These are phyloP conservation scores for Heteromeles arbutifolia DNA, from an alignment of 306 rosid genomes.

Conservation along the genomic window DNA sequence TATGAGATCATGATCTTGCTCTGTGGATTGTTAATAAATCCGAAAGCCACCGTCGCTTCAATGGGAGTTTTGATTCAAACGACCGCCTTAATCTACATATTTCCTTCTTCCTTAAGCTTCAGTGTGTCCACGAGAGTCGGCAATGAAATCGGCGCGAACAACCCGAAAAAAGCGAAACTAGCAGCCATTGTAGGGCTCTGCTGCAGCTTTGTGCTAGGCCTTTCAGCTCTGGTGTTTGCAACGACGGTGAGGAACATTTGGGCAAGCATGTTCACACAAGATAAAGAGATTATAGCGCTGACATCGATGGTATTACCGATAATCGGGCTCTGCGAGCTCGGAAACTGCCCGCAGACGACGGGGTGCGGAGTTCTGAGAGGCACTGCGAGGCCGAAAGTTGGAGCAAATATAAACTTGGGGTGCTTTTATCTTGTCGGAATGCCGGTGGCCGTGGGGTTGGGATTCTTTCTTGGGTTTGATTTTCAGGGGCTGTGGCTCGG, in stretches of 20 bases:
- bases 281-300: conserved; percentile 47
- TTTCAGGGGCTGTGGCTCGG: conserved; percentile 87
- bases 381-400: conserved; percentile 81
- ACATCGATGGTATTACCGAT: conserved; percentile 78
- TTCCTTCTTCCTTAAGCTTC: conserved; percentile 76
- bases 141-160: conserved; percentile 69
- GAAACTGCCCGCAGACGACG: conserved; percentile 92
- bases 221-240: conserved; percentile 54
- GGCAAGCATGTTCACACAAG: conserved; percentile 75
- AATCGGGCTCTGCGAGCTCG: conserved; percentile 84
- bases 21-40: conserved; percentile 58
- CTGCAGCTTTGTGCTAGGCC: conserved; percentile 55
- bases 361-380: conserved; percentile 94
- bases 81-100: conserved; percentile 72
- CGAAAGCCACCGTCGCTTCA: conserved; percentile 76
- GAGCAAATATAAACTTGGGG: conserved; percentile 73
- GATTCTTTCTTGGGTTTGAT: conserved; percentile 59
- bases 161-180: conserved; percentile 51
- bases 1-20: conserved; percentile 86
- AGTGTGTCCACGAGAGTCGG: conserved; percentile 92
- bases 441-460: conserved; percentile 70
- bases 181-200: conserved; percentile 70
- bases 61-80: conserved; percentile 92
- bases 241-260: conserved; percentile 57
- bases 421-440: conserved; percentile 84